Base-by-base conservation (phyloP, 1,284 basidiomycete species). In the Leccinum huronense region DNA sequence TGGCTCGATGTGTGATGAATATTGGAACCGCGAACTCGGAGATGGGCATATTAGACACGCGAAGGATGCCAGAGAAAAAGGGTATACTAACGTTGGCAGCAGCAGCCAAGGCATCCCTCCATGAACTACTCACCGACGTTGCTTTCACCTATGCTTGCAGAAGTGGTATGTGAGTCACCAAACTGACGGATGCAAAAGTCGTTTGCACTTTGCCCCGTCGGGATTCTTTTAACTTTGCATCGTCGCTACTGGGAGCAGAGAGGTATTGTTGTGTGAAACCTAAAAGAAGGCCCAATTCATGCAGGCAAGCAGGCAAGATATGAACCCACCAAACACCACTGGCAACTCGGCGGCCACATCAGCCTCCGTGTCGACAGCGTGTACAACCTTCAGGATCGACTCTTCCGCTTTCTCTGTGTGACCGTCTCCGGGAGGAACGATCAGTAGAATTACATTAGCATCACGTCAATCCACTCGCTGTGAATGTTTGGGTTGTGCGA, bases 1-100 rank as follows among this genome's bases (percentile, higher is more conserved):
- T 48, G 8, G 57, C 16, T 19, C 14, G 63, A 38, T 57, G 65
- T 16, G 60, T 61, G 2, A 14, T 31, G 36, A n/a, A 56, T 19
- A 33, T 65, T 0, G 53, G 57, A 19, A 10, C 13, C 2, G 36
- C 19, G 56, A 60, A 65, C 63, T 65, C 0, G 11, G 38, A 11
- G 11, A 0, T 23, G n/a, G 27, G 9, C 2, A 4, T 5, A 3
- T 57, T 1, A 36, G 30, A 4, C 3, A 10, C n/a, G 8, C 33
- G 11, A 56, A 16, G n/a, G n/a, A 6, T 14, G 13, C 33, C 16
- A 19, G 2, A 55, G n/a, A 11, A 34, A 56, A 56, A 9, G 10
- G n/a, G 19, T 33, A 36, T 23, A 19, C 19, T 36, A 2, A 34
- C 55, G 9, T 57, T 55, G 54, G 7, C 10, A 9, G 55, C n/a